A percentile compares a stretch with the other conserved stretches of the same genome.
Conservation (phyloP, 2,329 filamentous ascomycete genomes). For the Sporothrix luriei region DNA sequence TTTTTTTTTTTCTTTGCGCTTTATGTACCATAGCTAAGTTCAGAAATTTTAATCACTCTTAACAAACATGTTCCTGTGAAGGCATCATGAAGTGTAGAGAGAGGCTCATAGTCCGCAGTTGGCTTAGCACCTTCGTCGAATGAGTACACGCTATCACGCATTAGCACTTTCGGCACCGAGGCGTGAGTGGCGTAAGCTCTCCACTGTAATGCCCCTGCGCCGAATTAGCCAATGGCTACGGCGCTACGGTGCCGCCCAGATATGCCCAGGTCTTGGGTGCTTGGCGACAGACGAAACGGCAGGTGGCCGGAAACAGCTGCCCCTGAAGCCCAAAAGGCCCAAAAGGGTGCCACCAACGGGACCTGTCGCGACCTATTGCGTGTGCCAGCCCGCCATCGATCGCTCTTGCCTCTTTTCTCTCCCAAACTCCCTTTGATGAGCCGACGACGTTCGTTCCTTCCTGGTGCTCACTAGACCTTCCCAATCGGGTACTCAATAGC, state of each 20-base stretch:
- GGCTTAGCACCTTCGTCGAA: neutral
- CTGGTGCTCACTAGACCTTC: conserved; percentile 18
- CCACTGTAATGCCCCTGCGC: conserved; percentile 13
- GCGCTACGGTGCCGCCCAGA: neutral
- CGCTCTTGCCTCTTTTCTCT: neutral
- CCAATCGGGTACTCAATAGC: conserved; percentile 36
- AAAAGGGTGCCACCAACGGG: conserved; percentile 9
- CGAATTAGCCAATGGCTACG: conserved; percentile 11
- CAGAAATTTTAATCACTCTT: conserved; percentile 25
- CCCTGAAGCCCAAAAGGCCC: neutral
- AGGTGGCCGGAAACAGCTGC: conserved; percentile 22
- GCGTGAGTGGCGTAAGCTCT: neutral
- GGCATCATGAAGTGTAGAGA: too few species aligned
- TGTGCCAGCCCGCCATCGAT: conserved; percentile 8
- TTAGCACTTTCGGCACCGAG: too few species aligned
- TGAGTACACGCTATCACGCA: too few species aligned
- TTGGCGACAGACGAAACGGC: conserved; percentile 26
- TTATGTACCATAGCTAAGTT: conserved; percentile 34
- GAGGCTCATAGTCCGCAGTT: neutral
- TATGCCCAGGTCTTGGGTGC: neutral
- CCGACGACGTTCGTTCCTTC: neutral
- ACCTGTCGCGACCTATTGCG: neutral
- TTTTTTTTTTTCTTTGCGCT: conserved; percentile 4
- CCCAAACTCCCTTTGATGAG: neutral
- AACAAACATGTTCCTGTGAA: too few species aligned